Conservation (phyloP, 495 filamentous ascomycete genomes). For the Pyrenopolyporus hunteri region DNA sequence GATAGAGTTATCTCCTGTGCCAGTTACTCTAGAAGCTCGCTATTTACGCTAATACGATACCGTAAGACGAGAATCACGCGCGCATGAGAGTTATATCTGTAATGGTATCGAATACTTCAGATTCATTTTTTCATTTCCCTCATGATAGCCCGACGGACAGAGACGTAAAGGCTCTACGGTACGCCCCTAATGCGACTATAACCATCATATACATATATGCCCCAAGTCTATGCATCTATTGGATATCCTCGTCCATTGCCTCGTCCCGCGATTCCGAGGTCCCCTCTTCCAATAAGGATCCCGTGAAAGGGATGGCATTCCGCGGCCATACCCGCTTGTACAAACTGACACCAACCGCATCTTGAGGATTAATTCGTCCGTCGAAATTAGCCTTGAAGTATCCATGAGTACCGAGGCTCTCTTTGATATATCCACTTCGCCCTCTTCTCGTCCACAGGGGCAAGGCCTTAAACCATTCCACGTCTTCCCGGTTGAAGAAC, state of each 20-base stretch:
- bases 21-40: not conserved
- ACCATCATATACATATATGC: not conserved
- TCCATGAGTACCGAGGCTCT: slow-evolving; percentile 92
- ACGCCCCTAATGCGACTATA: slow-evolving; percentile 5
- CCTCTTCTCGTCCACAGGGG: slow-evolving; percentile 93
- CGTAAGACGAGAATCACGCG: too few relatives aligned
- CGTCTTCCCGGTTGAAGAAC: slow-evolving; percentile 97
- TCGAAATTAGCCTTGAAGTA: slow-evolving; percentile 99
- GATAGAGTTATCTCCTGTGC: not conserved
- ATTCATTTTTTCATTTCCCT: slow-evolving; percentile 28
- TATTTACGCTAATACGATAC: too few relatives aligned
- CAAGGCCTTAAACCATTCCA: slow-evolving; percentile 95
- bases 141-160: slow-evolving; percentile 7
- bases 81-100: not conserved
- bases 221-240: slow-evolving; percentile 17
- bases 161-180: not conserved
- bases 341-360: slow-evolving; percentile 87
- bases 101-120: not conserved
- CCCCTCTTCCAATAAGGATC: slow-evolving; percentile 44
- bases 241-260: slow-evolving; percentile 51
- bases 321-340: slow-evolving; percentile 94
- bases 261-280: slow-evolving; percentile 31
- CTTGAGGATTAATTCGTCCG: slow-evolving; percentile 90
- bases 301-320: slow-evolving; percentile 60
- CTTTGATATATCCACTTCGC: slow-evolving; percentile 87